Percentiles rank a stretch among this genome's conserved stretches.
phyloP scores from a whole-genome alignment of 2,329 filamentous ascomycete genomes.

The Colletotrichum coccodes region DNA sequence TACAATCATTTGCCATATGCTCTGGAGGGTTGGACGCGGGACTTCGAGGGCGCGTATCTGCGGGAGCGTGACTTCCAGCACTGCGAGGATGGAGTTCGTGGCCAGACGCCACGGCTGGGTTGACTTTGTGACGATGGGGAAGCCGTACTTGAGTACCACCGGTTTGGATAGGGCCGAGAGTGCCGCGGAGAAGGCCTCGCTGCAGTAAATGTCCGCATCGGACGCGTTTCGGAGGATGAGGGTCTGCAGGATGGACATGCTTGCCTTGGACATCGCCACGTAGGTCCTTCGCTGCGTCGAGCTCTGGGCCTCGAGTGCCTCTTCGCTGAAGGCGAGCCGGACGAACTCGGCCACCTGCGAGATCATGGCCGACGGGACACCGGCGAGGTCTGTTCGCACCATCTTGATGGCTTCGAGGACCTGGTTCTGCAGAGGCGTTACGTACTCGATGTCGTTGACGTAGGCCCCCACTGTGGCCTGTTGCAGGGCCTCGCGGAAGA shows the following conservation, averaged over 20 bases:
- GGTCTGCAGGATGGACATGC: slow-evolving; percentile 76
- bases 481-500: slow-evolving; percentile 77
- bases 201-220: slow-evolving; percentile 75
- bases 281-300: slow-evolving; percentile 75
- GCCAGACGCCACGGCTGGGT: slow-evolving; percentile 83
- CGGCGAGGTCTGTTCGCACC: slow-evolving; percentile 72
- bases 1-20: slow-evolving; percentile 78
- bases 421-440: slow-evolving; percentile 77
- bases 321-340: slow-evolving; percentile 71
- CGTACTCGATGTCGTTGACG: slow-evolving; percentile 76
- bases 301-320: slow-evolving; percentile 41
- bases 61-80: slow-evolving; percentile 74
- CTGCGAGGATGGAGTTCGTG: slow-evolving; percentile 74
- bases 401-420: slow-evolving; percentile 75
- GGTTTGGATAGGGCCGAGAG: slow-evolving; percentile 75
- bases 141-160: slow-evolving; percentile 84
- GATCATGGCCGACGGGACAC: slow-evolving; percentile 75
- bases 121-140: slow-evolving; percentile 76
- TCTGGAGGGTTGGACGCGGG: slow-evolving; percentile 56
- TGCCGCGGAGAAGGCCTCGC: slow-evolving; percentile 72
- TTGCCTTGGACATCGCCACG: slow-evolving; percentile 86
- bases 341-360: slow-evolving; percentile 76
- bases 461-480: slow-evolving; percentile 76
- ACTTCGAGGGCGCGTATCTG: slow-evolving; percentile 63
- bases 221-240: slow-evolving; percentile 68